A percentile compares a stretch with the other conserved stretches of the same genome.
phyloP scores from a whole-genome alignment of 2,329 filamentous ascomycete species.

The Cladophialophora yegresii region DNA sequence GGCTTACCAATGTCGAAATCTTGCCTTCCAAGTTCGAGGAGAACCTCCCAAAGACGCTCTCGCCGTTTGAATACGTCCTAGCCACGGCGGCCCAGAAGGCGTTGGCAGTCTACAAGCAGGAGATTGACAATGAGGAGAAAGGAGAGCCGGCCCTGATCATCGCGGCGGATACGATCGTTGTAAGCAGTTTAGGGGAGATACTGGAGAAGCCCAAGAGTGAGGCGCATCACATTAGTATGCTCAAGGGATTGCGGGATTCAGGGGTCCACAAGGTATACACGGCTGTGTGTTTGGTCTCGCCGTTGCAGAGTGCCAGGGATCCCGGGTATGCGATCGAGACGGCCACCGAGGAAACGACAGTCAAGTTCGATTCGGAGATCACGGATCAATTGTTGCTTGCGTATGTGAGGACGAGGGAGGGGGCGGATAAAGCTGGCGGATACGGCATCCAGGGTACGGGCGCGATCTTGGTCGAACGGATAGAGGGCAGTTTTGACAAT shows the following conservation, averaged over 20 bases:
- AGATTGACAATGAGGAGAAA: constrained; percentile 57
- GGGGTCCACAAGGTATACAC: constrained; percentile 81
- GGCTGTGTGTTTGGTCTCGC: constrained; percentile 78
- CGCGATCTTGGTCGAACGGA: constrained; percentile 80
- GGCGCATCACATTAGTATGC: constrained; percentile 78
- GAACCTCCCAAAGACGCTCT: constrained; percentile 76
- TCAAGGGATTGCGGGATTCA: constrained; percentile 77
- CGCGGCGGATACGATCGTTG: constrained; percentile 87
- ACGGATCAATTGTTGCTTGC: constrained; percentile 80
- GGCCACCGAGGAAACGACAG: constrained; percentile 84
- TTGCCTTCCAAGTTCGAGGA: constrained; percentile 81
- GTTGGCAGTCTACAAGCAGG: constrained; percentile 67
- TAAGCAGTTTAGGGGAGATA: constrained; percentile 71
- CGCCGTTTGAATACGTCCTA: constrained; percentile 87
- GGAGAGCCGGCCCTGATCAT: constrained; percentile 83
- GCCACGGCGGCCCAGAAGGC: constrained; percentile 83
- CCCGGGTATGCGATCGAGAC: constrained; percentile 83
- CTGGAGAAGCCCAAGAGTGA: constrained; percentile 88
- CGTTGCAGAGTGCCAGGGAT: constrained; percentile 73
- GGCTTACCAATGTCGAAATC: constrained; percentile 79
- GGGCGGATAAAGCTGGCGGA: constrained; percentile 92
- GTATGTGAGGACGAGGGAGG: constrained; percentile 73
- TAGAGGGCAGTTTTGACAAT: constrained; percentile 90
- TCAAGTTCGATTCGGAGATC: constrained; percentile 75
- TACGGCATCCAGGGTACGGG: constrained; percentile 92